phyloP scores from a whole-genome alignment of 1,284 basidiomycete genomes.

The Vanrija humicola region DNA sequence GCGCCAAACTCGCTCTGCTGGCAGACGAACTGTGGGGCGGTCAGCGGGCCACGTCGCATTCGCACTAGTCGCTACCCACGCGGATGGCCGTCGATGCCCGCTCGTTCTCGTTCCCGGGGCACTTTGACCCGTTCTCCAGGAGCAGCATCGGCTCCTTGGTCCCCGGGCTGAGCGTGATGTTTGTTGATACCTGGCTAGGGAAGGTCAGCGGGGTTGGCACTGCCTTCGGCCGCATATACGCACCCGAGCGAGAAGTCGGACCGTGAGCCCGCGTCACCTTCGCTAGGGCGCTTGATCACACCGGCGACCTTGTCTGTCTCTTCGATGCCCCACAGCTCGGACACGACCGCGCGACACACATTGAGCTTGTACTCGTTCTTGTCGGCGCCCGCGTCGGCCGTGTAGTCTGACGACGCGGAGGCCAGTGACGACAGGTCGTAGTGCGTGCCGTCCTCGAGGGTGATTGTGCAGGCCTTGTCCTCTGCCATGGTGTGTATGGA shows the following conservation, averaged over 20 bases:
- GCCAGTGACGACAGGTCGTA: conserved; percentile 43
- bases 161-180: conserved; percentile 32
- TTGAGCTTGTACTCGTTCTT: conserved; percentile 40
- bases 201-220: neutral
- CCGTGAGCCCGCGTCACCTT: conserved; percentile 20
- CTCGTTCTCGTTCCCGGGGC: conserved; percentile 30
- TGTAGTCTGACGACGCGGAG: conserved; percentile 35
- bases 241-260: conserved; percentile 40
- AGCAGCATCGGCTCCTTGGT: conserved; percentile 41
- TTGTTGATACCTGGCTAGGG: conserved; percentile 23
- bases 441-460: conserved; percentile 42
- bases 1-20: conserved; percentile 37
- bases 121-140: conserved; percentile 36
- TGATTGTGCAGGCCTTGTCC: conserved; percentile 36
- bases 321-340: conserved; percentile 42
- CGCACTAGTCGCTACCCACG: conserved; percentile 12
- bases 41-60: conserved; percentile 4
- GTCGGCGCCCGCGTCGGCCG: conserved; percentile 22
- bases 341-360: conserved; percentile 43
- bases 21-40: conserved; percentile 39
- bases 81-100: conserved; percentile 39
- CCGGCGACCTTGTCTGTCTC: conserved; percentile 41
- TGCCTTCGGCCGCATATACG: conserved; percentile 4
- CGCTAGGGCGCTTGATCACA: conserved; percentile 28
- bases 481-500: neutral